phyloP scores from a whole-genome alignment of 2,329 filamentous ascomycete genomes.

The Diaporthe citriasiana region DNA sequence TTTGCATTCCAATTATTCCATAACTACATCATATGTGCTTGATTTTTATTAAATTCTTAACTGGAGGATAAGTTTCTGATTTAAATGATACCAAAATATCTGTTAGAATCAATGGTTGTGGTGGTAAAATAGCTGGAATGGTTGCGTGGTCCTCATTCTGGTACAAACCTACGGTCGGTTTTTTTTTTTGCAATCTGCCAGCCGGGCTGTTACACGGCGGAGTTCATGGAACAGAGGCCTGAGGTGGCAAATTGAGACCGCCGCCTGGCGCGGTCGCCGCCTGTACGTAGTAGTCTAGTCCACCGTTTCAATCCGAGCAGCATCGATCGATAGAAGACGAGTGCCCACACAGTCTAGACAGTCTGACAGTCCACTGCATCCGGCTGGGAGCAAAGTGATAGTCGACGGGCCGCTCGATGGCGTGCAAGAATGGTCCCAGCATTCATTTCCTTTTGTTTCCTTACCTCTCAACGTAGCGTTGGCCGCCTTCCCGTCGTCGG shows the following conservation, averaged over 20 bases:
- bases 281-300: background rate
- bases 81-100: no score
- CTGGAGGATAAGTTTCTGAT: no score
- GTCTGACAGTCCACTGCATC: background rate
- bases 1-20: no score
- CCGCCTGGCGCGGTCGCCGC: slow-evolving; percentile 2
- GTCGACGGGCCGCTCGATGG: slow-evolving; percentile 22
- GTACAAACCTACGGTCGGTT: no score
- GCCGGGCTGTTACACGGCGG: background rate
- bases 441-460: background rate
- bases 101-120: no score
- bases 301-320: slow-evolving; percentile 1
- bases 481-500: slow-evolving; percentile 11
- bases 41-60: no score
- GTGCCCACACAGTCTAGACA: background rate
- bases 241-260: slow-evolving; percentile 27
- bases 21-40: no score
- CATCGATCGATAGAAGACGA: background rate
- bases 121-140: no score
- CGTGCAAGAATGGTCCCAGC: slow-evolving; percentile 12
- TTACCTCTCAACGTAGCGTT: background rate
- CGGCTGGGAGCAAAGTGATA: slow-evolving; percentile 12
- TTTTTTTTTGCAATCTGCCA: no score
- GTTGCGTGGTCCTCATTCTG: no score
- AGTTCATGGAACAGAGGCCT: background rate